Base-by-base conservation (phyloP, 495 filamentous ascomycete species). In the Hamigera avellanea region DNA sequence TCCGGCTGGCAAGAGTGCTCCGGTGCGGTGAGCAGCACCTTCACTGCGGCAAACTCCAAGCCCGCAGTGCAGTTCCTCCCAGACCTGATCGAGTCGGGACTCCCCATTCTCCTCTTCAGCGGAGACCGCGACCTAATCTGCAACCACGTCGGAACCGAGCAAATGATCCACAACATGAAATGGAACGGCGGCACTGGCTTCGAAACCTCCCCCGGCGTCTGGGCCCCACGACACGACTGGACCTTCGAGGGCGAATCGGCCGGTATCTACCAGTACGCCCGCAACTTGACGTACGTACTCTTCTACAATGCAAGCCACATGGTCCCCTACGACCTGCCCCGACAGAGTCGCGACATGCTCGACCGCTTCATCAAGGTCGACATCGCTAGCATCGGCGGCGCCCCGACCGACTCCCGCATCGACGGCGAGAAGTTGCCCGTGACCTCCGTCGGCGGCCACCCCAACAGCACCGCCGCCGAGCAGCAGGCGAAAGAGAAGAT, bases 291-390 rank as follows among this genome's bases (percentile, higher is more conserved):
- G 5, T 98, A 98, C 56, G 78, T 96, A 9, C 67, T 91, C 19
- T 93, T 96, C 61, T 89, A 93, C 67, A 95, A 96, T 59, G 75
- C 84, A 19, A 86, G 80, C 35, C 91, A 98, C 55, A 98, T 98
- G 91, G 91, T 95, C 2, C 91, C 91, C 5, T 96, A 86, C 54
- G 89, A 98, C 54, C 82, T 80, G 45, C 78, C 93, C 9, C 76
- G 86, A 16, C 77, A 87, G 33, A 83, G 78, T 7, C 76, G 91
- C 32, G 91, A 96, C 54, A 98, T 98, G 93, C 76, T 95, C 8
- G 91, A 96, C 56, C 81, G 91, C 13, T 95, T 96, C 58, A 86
- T 95, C 68, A 76, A 76, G 21, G 87, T 98, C 15, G 86, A 98
- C 52, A 95, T 96, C 42, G 80, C 73, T 43, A 81, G 75, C 53